Percentiles rank a stretch among this genome's conserved stretches.
These are phyloP conservation scores for Spathaspora sp. DNA, from an alignment of 1,139 yeast species.

Conservation along the genomic window DNA sequence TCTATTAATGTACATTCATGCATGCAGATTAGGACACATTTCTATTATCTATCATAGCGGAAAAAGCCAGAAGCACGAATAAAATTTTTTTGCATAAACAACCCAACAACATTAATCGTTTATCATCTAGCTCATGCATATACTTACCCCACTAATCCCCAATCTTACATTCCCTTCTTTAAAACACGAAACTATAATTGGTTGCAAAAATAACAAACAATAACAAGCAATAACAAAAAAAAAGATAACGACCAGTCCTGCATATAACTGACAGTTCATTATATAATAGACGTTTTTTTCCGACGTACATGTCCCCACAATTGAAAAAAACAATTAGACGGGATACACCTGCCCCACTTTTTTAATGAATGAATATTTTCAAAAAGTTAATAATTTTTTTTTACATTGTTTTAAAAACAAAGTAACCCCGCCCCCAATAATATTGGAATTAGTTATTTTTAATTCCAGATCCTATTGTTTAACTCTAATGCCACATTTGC, in stretches of 20 bases:
- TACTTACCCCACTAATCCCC: no score
- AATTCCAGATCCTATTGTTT: neutral
- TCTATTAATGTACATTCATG: no score
- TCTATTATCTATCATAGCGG: no score
- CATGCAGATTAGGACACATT: no score
- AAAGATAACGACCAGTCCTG: neutral
- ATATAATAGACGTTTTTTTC: neutral
- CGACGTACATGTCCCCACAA: conserved; percentile 1
- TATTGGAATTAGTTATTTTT: neutral
- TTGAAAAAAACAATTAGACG: neutral
- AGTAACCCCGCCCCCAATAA: conserved; percentile 1
- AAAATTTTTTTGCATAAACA: no score
- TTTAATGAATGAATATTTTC: neutral
- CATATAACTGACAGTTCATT: neutral
- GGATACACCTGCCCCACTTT: conserved; percentile 2
- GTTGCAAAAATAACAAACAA: neutral
- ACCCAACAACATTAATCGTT: no score
- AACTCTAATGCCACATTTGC: neutral
- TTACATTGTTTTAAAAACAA: neutral
- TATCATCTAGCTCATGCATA: no score
- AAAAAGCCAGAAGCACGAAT: no score
- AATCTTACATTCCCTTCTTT: neutral
- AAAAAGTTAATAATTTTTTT: neutral
- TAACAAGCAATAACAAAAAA: neutral
- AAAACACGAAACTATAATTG: neutral